phyloP scores from a whole-genome alignment of 805 yeast genomes.

The Yamadazyma takamatsuzukensis region DNA sequence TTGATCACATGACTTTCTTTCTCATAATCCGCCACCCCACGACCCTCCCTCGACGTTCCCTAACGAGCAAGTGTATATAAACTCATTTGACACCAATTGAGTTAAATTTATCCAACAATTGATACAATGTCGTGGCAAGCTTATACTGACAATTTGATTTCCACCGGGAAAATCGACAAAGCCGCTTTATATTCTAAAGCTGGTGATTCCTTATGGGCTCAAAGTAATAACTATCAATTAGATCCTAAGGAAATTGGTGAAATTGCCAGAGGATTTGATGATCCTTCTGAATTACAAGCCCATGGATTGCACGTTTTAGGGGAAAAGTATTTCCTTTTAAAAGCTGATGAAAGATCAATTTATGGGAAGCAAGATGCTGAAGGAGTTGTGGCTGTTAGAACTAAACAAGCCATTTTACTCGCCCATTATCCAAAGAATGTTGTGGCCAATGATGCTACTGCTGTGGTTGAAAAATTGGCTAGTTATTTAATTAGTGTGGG shows the following conservation, averaged over 20 bases:
- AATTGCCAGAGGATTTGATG: constrained; percentile 75
- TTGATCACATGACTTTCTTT: too few species aligned
- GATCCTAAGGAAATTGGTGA: constrained; percentile 67
- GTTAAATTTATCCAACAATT: constrained; percentile 2
- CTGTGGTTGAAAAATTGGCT: constrained; percentile 91
- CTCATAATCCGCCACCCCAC: too few species aligned
- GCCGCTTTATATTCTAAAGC: constrained; percentile 93
- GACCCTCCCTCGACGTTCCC: too few species aligned
- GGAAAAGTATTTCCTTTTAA: constrained; percentile 80
- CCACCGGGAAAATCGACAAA: constrained; percentile 83
- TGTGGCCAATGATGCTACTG: constrained; percentile 93
- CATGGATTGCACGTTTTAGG: constrained; percentile 83
- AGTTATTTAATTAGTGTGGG: constrained; percentile 89
- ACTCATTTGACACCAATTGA: neutral
- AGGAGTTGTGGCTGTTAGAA: constrained; percentile 88
- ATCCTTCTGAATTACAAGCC: constrained; percentile 76
- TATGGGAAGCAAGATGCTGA: constrained; percentile 88
- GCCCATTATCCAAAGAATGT: constrained; percentile 94
- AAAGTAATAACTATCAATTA: constrained; percentile 62
- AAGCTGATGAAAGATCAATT: constrained; percentile 88
- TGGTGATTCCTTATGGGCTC: constrained; percentile 95
- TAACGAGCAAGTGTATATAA: neutral
- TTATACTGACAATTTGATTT: constrained; percentile 88
- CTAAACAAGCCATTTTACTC: constrained; percentile 85
- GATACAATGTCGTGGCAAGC: constrained; percentile 59